Conservation (phyloP, 202 grass and related monocot species). For the Brachypodium distachyon region DNA sequence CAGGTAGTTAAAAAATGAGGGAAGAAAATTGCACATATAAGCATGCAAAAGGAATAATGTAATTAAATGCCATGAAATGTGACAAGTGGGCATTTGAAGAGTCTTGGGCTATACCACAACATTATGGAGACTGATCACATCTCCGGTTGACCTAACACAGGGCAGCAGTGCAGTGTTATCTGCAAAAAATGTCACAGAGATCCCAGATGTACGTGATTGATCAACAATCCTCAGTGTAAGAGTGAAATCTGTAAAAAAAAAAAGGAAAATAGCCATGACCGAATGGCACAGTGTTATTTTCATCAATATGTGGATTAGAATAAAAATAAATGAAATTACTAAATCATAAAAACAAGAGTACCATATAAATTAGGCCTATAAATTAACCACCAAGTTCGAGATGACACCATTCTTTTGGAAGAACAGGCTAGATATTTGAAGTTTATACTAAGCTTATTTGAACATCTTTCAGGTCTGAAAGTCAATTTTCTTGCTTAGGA, state of each 20-base stretch:
- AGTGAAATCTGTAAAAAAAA: slow-evolving; percentile 54
- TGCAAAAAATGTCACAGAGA: slow-evolving; percentile 54
- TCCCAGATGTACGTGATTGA: slow-evolving; percentile 40
- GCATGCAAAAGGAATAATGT: neutral
- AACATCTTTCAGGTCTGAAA: neutral
- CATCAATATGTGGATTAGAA: neutral
- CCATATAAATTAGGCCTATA: neutral
- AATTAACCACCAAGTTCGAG: neutral
- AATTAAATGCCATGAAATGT: neutral
- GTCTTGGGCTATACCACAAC: slow-evolving; percentile 39
- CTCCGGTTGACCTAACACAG: slow-evolving; percentile 40
- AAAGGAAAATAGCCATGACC: slow-evolving; percentile 2
- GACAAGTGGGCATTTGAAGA: slow-evolving; percentile 15
- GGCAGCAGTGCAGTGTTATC: slow-evolving; percentile 39
- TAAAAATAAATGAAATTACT: neutral
- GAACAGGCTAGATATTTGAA: neutral
- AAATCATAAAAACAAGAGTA: neutral
- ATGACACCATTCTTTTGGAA: neutral
- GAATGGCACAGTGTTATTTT: neutral
- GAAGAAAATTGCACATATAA: neutral
- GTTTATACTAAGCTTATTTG: neutral
- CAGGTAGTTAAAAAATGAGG: neutral
- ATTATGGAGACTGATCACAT: slow-evolving; percentile 79
- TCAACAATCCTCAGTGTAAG: slow-evolving; percentile 70
- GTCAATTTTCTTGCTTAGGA: neutral